These are phyloP conservation scores for Phytophthora megakarya DNA, from an alignment of 352 stramenopile species.

Conservation along the genomic window DNA sequence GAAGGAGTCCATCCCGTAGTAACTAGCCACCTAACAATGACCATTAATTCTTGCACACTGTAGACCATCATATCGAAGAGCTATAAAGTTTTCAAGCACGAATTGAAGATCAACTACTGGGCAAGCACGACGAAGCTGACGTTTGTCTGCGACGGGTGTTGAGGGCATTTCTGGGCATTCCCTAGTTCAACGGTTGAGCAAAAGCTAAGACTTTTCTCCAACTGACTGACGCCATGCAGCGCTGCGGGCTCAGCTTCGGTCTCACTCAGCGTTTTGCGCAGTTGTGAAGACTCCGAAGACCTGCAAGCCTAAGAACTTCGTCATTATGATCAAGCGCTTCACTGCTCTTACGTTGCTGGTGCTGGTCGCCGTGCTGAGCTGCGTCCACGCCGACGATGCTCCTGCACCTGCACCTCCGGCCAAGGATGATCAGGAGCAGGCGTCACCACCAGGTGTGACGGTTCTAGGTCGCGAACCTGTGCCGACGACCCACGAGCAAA, in stretches of 20 bases:
- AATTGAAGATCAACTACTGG: too few species aligned
- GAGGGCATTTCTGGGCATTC: not conserved
- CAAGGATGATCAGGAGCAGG: constrained; percentile 20
- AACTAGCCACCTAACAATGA: too few species aligned
- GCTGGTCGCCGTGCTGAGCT: constrained; percentile 35
- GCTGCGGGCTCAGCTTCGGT: not conserved
- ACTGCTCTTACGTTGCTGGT: constrained; percentile 27
- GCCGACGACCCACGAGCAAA: constrained; percentile 23
- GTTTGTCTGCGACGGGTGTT: constrained; percentile 1
- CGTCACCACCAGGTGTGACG: constrained; percentile 32
- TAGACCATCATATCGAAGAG: too few species aligned
- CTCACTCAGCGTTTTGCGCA: constrained; percentile 35
- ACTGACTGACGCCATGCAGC: not conserved
- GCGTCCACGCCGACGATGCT: constrained; percentile 27
- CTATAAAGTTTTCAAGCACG: too few species aligned
- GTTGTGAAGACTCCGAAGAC: constrained; percentile 22
- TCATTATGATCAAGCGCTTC: constrained; percentile 36
- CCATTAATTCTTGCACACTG: too few species aligned
- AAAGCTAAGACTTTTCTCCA: constrained; percentile 17
- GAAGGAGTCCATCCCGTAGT: too few species aligned
- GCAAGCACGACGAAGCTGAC: too few species aligned
- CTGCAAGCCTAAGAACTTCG: not conserved
- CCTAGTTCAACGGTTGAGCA: constrained; percentile 21
- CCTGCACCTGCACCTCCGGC: constrained; percentile 3
- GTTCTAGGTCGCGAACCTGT: constrained; percentile 31